A percentile compares a stretch with the other conserved stretches of the same genome.
Evolutionary conservation across 1,284 basidiomycete species (phyloP).

Genomic region (Cystobasidiaceae sp.): DNA sequence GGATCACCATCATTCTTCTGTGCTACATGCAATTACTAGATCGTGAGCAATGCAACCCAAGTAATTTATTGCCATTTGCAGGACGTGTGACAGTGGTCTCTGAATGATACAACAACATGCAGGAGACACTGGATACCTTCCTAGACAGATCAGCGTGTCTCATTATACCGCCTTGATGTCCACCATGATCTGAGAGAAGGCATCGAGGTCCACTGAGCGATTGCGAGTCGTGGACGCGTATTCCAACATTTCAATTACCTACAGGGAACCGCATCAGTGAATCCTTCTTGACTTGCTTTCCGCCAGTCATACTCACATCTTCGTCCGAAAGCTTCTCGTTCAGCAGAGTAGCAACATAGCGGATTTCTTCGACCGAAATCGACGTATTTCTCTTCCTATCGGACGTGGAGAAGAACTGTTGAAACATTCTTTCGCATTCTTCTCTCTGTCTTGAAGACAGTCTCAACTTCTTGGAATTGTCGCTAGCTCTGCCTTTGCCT

Average conservation of each 20-base stretch:
- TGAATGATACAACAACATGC: background rate
- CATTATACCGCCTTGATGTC: constrained; percentile 33
- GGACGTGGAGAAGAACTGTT: constrained; percentile 39
- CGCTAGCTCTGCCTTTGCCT: constrained; percentile 17
- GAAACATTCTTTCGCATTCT: constrained; percentile 34
- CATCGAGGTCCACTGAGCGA: constrained; percentile 32
- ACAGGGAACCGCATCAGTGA: background rate
- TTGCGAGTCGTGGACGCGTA: constrained; percentile 32
- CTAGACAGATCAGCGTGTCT: too few relatives aligned
- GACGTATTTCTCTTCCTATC: constrained; percentile 21
- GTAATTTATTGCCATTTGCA: constrained; percentile 16
- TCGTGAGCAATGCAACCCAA: background rate
- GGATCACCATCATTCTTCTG: too few relatives aligned
- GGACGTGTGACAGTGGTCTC: constrained; percentile 5
- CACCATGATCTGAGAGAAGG: constrained; percentile 36
- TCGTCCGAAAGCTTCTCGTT: constrained; percentile 40
- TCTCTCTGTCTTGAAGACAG: constrained; percentile 13
- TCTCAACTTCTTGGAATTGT: background rate
- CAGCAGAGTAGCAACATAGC: constrained; percentile 36
- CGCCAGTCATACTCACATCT: constrained; percentile 32
- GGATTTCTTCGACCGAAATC: constrained; percentile 38
- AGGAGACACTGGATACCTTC: background rate
- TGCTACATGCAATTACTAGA: too few relatives aligned
- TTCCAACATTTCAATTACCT: constrained; percentile 42
- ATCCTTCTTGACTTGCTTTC: background rate